Conservation (phyloP, 225 moss, liverwort and hornwort species). For the Physcomitrellopsis africana region DNA sequence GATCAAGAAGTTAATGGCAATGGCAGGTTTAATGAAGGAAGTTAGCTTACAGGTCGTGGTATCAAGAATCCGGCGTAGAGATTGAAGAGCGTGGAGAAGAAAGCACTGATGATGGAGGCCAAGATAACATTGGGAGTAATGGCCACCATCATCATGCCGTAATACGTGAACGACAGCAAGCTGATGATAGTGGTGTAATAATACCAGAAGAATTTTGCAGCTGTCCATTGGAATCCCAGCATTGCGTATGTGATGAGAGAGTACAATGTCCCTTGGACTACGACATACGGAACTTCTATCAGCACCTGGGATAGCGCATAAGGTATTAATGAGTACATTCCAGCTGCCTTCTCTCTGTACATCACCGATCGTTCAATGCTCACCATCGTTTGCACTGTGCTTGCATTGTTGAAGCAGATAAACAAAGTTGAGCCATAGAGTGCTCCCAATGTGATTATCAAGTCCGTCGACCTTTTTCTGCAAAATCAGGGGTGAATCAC, state of each 20-base stretch:
- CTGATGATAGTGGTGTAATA: conserved; percentile 38
- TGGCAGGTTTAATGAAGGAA: not conserved
- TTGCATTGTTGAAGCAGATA: conserved; percentile 58
- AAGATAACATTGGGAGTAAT: conserved; percentile 59
- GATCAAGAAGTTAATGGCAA: not conserved
- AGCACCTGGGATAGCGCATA: conserved; percentile 60
- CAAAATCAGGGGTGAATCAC: not conserved
- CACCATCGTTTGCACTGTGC: conserved; percentile 62
- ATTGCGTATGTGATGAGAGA: conserved; percentile 50
- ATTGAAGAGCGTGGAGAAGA: conserved; percentile 64
- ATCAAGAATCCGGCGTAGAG: conserved; percentile 62
- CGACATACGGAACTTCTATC: conserved; percentile 54
- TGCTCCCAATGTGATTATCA: conserved; percentile 52
- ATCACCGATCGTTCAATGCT: conserved; percentile 57
- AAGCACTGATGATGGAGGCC: conserved; percentile 50
- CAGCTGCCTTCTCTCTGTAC: conserved; percentile 67
- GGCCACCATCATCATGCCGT: conserved; percentile 77
- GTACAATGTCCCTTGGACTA: conserved; percentile 40
- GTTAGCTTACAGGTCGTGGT: conserved; percentile 49
- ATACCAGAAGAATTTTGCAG: conserved; percentile 53
- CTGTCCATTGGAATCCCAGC: conserved; percentile 54
- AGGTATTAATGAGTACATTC: conserved; percentile 63
- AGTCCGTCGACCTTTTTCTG: conserved; percentile 41
- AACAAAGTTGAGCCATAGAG: conserved; percentile 55
- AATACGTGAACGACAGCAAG: conserved; percentile 57